Evolutionary conservation across 2,329 filamentous ascomycete species (phyloP).

Genomic region (Epichloe brachyelytri): DNA sequence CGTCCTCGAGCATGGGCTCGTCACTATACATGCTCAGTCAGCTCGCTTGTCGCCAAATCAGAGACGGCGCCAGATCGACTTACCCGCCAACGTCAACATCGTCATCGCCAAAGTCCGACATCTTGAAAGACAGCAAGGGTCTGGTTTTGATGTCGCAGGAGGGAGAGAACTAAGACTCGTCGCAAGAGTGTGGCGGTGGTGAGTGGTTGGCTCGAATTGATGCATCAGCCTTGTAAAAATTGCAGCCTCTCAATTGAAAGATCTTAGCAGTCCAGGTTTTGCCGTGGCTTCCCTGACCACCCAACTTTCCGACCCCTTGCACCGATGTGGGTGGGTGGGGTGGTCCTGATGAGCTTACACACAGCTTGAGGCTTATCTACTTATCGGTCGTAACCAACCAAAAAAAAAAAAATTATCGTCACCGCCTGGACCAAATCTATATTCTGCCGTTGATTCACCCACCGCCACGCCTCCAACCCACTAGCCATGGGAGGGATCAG

Average conservation of each 20-base stretch:
- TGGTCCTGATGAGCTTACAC: not conserved
- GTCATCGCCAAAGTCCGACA: slow-evolving; percentile 66
- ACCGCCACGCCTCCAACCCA: no score
- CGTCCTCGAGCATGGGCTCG: slow-evolving; percentile 61
- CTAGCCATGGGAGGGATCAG: not conserved
- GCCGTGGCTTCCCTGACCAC: slow-evolving; percentile 19
- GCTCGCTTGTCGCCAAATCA: not conserved
- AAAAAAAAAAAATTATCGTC: slow-evolving; percentile 14
- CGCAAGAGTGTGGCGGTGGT: not conserved
- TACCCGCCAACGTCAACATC: slow-evolving; percentile 46
- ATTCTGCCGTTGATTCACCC: slow-evolving; percentile 19
- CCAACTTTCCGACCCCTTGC: not conserved
- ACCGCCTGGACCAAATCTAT: slow-evolving; percentile 19
- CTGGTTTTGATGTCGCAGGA: not conserved
- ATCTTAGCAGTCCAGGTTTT: slow-evolving; percentile 10
- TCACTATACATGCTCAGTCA: slow-evolving; percentile 33
- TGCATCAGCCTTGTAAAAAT: slow-evolving; percentile 18
- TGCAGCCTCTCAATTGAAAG: slow-evolving; percentile 12
- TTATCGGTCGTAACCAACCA: slow-evolving; percentile 16
- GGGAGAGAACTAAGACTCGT: not conserved
- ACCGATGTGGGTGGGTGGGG: not conserved
- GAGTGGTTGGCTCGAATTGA: not conserved
- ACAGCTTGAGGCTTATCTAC: not conserved
- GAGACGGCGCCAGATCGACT: slow-evolving; percentile 16
- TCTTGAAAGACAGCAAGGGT: slow-evolving; percentile 19